phyloP scores from a whole-genome alignment of 306 rosid genomes.

The Neltuma alba region DNA sequence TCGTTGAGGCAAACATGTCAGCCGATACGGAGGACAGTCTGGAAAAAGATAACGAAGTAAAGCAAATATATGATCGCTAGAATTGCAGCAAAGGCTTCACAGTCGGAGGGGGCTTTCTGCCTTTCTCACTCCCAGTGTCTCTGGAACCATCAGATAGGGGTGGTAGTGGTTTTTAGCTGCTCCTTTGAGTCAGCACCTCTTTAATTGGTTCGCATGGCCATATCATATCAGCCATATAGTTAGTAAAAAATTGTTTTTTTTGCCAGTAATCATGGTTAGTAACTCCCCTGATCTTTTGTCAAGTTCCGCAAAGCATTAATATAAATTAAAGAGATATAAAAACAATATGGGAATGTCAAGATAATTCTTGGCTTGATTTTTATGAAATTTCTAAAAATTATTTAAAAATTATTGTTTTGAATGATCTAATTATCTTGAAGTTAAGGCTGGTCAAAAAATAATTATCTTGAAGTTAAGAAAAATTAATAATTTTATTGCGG shows the following conservation, averaged over 20 bases:
- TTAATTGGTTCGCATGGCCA: not conserved
- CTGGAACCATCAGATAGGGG: not conserved
- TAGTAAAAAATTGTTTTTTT: too few species aligned
- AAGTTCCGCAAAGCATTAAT: not conserved
- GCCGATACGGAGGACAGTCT: not conserved
- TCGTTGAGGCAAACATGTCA: constrained; percentile 55
- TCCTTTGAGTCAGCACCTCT: not conserved
- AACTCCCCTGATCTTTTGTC: not conserved
- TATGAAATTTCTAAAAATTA: too few species aligned
- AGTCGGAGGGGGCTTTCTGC: not conserved
- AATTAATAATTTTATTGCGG: too few species aligned
- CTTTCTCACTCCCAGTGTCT: not conserved
- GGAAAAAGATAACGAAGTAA: not conserved
- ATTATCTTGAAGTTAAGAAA: too few species aligned
- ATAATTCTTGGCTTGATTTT: too few species aligned
- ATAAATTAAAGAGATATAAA: too few species aligned
- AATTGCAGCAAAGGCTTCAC: not conserved
- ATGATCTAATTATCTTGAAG: too few species aligned
- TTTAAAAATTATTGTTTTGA: too few species aligned
- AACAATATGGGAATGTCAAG: too few species aligned
- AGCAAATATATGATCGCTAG: not conserved
- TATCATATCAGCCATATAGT: not conserved
- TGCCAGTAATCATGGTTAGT: too few species aligned
- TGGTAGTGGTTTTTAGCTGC: not conserved
- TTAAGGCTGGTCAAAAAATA: too few species aligned